Conservation (phyloP, 192 early-diverging fungal species). For the Glomus cerebriforme region DNA sequence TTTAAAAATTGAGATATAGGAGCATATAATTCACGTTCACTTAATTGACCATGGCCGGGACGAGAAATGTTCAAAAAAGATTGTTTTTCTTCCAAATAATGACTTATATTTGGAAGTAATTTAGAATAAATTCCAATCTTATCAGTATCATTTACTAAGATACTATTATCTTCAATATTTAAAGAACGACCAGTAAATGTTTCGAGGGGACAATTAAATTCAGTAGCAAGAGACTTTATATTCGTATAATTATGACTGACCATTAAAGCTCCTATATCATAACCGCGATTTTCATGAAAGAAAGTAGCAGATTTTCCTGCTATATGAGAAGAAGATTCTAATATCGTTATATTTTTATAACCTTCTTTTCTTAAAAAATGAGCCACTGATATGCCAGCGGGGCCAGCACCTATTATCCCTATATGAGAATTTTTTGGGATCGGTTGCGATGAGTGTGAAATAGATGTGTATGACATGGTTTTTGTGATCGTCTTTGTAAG, state of each 20-base stretch:
- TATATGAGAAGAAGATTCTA: conserved; percentile 15
- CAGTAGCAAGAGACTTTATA: background rate
- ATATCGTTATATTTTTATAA: conserved; percentile 4
- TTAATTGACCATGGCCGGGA: conserved; percentile 17
- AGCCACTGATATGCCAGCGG: conserved; percentile 20
- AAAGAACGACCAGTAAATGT: conserved; percentile 11
- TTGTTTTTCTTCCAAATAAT: conserved; percentile 13
- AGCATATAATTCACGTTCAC: background rate
- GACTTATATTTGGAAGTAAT: background rate
- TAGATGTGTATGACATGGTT: background rate
- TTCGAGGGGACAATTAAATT: conserved; percentile 18
- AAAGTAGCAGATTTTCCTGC: conserved; percentile 9
- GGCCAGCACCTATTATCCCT: conserved; percentile 23
- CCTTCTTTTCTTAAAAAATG: conserved; percentile 17
- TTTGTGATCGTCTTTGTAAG: background rate
- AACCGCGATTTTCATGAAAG: background rate
- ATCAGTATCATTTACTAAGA: background rate
- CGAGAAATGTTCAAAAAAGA: background rate
- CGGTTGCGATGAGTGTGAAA: background rate
- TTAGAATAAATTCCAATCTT: background rate
- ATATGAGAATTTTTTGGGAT: conserved; percentile 2
- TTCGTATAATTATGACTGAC: conserved; percentile 7
- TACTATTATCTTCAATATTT: background rate
- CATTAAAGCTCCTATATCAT: conserved; percentile 26
- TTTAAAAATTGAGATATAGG: conserved; percentile 22